These are phyloP conservation scores for Saitozyma podzolica DNA, from an alignment of 768 basidiomycete species.

Conservation along the genomic window DNA sequence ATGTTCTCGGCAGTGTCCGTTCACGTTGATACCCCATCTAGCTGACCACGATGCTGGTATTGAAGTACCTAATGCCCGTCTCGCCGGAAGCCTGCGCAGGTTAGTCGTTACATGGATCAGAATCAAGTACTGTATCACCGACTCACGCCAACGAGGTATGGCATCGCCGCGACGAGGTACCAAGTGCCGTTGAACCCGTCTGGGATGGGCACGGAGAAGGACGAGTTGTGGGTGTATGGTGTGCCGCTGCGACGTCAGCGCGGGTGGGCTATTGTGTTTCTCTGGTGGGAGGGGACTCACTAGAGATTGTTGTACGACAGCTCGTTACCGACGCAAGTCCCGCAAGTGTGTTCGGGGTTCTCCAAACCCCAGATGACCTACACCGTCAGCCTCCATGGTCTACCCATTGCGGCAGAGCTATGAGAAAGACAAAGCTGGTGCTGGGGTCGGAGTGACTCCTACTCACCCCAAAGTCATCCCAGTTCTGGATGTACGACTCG, in stretches of 20 bases:
- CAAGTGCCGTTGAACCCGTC: slow-evolving; percentile 1
- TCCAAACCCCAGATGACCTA: slow-evolving; percentile 11
- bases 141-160: slow-evolving; percentile 18
- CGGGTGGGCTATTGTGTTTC: background rate
- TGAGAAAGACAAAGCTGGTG: too few relatives aligned
- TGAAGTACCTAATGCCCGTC: slow-evolving; percentile 23
- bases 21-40: too few relatives aligned
- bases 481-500: slow-evolving; percentile 15
- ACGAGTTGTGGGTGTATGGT: slow-evolving; percentile 3
- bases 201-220: slow-evolving; percentile 14
- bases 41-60: background rate
- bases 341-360: slow-evolving; percentile 1
- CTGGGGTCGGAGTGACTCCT: too few relatives aligned
- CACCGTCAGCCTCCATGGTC: background rate
- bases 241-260: background rate
- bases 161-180: slow-evolving; percentile 14
- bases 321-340: slow-evolving; percentile 13
- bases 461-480: slow-evolving; percentile 12
- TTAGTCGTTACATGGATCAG: background rate
- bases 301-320: slow-evolving; percentile 14
- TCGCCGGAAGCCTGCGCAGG: slow-evolving; percentile 11
- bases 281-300: slow-evolving; percentile 3
- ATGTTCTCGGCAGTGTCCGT: too few relatives aligned
- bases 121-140: background rate
- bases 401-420: too few relatives aligned